Evolutionary conservation across 176 grass and related monocot genomes (phyloP), one percentile per base, ranked within the genome.

Genomic region (Triticum urartu): DNA sequence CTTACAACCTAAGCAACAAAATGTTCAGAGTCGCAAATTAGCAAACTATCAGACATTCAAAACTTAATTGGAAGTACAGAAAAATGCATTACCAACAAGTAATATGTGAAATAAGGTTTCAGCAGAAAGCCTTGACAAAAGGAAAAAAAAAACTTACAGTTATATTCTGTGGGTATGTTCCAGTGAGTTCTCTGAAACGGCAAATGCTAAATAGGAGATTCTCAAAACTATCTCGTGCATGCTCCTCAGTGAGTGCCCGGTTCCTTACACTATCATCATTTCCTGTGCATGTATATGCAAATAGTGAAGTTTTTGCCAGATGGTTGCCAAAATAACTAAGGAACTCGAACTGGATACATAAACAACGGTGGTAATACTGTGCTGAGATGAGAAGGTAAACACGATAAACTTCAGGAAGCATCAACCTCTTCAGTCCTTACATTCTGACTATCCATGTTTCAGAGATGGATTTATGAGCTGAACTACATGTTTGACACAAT

Each of bases 201-300:
- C 97, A 99, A 48, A 99, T 83, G 56, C 97, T 99, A 67, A 99
- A 99, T 63, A 99, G 68, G 78, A 99, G 85, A 74, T 99, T 99
- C 74, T 99, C 97, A 90, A 94, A 99, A 71, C 97, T 99, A 83
- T 99, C 97, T 68, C 97, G 91, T 2, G 97, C 97, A 83, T 99
- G 94, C 65, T 99, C 97, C 69, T 99, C 97, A 2, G 97, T 99
- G 32, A 96, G 92, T 25, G 97, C 89, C 81, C 92, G 83, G 30
- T 42, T 96, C 86, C 87, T 90, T 50, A 99, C 90, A 66, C 89
- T 89, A 18, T 99, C 92, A 83, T 91, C 88, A 58, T 93, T 90
- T 61, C 92, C 97, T 99, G 87, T 82, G 21, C 40, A 85, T 25
- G 56, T n/a, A 61, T 15, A 80, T 58, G 65, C 3, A 90, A 83